These are phyloP conservation scores for Usnea hakonensis DNA, from an alignment of 495 filamentous ascomycete genomes.

Conservation along the genomic window DNA sequence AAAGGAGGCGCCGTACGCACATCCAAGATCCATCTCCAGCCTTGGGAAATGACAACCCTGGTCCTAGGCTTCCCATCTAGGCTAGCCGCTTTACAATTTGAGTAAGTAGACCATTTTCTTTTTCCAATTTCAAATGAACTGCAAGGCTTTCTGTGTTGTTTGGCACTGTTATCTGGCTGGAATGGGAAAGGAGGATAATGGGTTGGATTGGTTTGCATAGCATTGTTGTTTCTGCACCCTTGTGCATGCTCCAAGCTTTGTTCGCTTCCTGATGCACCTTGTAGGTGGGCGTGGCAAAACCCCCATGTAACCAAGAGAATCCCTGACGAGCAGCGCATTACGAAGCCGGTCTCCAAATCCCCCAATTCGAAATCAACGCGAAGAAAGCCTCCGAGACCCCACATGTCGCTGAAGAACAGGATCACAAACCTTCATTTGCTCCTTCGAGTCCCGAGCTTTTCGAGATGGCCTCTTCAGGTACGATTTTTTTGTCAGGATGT, in stretches of 20 bases:
- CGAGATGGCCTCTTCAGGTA: slow-evolving; percentile 70
- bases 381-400: slow-evolving; percentile 41
- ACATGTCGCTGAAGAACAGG: slow-evolving; percentile 50
- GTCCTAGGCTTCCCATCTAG: slow-evolving; percentile 84
- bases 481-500: slow-evolving; percentile 73
- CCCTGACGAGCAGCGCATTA: slow-evolving; percentile 45
- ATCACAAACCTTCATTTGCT: slow-evolving; percentile 72
- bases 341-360: slow-evolving; percentile 29
- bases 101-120: slow-evolving; percentile 51
- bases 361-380: slow-evolving; percentile 12
- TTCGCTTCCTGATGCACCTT: slow-evolving; percentile 6
- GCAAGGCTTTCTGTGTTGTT: no score
- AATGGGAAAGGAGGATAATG: no score
- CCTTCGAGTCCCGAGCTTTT: slow-evolving; percentile 68
- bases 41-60: slow-evolving; percentile 89
- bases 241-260: slow-evolving; percentile 5
- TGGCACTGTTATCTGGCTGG: no score
- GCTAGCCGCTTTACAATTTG: slow-evolving; percentile 86
- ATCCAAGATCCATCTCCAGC: slow-evolving; percentile 53
- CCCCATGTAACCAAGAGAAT: slow-evolving; percentile 69
- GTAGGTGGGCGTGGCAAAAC: slow-evolving; percentile 89
- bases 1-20: slow-evolving; percentile 77
- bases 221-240: not conserved
- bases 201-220: no score
- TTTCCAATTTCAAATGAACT: not conserved